Evolutionary conservation across 116 monocot genomes (phyloP), one percentile per base, ranked within the genome.

Genomic region (Dioscorea cayenensis): DNA sequence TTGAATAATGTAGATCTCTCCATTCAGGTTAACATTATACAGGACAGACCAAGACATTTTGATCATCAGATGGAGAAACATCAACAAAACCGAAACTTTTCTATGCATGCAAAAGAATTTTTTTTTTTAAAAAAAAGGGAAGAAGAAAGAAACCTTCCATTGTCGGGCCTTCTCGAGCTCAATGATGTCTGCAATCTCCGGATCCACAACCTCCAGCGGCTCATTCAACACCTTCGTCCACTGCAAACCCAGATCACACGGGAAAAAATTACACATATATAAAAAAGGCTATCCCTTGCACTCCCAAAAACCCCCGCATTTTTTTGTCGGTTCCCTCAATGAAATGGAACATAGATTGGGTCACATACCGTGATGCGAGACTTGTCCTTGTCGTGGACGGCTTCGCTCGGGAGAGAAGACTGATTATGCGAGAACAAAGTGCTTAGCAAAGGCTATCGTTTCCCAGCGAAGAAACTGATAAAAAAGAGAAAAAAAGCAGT

Each of bases 91-190:
- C 51, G 51, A 51, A 51, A 4, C 17, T 17, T 51, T 51, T 51
- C 51, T 17, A 51, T 51, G 51, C 11, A 14, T 11, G 51, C 11
- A 51, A 11, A 51, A 11, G 51, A 14, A 55, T 55, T 16, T 55
- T 1, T 1, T n/a, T 55, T 16, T 55, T 1, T 1, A 55, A 18
- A 16, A 55, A 55, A 55, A 55, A 55, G 6, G 55, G 55, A 55
- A 55, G n/a, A 55, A 55, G 18, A 55, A 55, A 16, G n/a, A 55
- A 22, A 99, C 99, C 99, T 99, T 99, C 99, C 99, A 99, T 75
- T 99, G 99, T 60, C 99, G 78, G 72, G 89, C 86, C 73, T 99
- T 99, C 85, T 99, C 99, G 35, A 80, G 89, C 80, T 99, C 99
- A 49, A 99, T 99, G 75, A 99, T 99, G 68, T 99, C 84, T 4